These are phyloP conservation scores for Lumnitzera littorea DNA, from an alignment of 345 rosid genomes.

Conservation along the genomic window DNA sequence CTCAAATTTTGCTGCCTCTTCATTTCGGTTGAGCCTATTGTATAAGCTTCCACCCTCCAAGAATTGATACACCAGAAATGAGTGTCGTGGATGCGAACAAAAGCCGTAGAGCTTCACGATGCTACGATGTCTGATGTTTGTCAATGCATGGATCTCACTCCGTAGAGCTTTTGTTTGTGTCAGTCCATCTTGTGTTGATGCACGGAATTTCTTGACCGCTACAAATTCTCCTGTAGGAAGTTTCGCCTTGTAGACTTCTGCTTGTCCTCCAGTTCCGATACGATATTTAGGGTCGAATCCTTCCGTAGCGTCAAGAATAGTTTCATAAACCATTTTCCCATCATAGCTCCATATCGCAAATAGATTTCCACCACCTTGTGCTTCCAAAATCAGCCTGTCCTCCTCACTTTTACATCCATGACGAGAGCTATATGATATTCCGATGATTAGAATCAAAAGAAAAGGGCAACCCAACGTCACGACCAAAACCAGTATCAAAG, in stretches of 20 bases:
- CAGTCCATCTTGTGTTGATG: background rate
- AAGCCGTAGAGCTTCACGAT: slow-evolving; percentile 26
- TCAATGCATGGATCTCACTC: slow-evolving; percentile 21
- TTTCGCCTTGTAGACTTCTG: slow-evolving; percentile 20
- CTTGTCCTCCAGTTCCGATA: slow-evolving; percentile 19
- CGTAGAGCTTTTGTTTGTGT: slow-evolving; percentile 4
- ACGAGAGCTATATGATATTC: background rate
- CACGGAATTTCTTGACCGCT: slow-evolving; percentile 20
- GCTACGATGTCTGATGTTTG: slow-evolving; percentile 26
- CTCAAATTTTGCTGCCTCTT: slow-evolving; percentile 7
- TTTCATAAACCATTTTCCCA: slow-evolving; percentile 11
- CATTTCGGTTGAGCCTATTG: background rate
- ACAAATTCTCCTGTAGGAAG: slow-evolving; percentile 4
- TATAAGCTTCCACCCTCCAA: slow-evolving; percentile 21
- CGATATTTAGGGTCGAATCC: slow-evolving; percentile 9
- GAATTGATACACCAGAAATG: slow-evolving; percentile 31
- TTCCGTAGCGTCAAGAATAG: slow-evolving; percentile 12
- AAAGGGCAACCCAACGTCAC: slow-evolving; percentile 2
- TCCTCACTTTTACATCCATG: background rate
- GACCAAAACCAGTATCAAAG: slow-evolving; percentile 6
- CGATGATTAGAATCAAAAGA: background rate
- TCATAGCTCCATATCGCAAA: background rate
- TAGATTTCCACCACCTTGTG: background rate
- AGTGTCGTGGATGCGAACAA: slow-evolving; percentile 15
- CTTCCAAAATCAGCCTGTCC: background rate